These are phyloP conservation scores for Heritiera littoralis DNA, from an alignment of 345 rosid species.

Conservation along the genomic window DNA sequence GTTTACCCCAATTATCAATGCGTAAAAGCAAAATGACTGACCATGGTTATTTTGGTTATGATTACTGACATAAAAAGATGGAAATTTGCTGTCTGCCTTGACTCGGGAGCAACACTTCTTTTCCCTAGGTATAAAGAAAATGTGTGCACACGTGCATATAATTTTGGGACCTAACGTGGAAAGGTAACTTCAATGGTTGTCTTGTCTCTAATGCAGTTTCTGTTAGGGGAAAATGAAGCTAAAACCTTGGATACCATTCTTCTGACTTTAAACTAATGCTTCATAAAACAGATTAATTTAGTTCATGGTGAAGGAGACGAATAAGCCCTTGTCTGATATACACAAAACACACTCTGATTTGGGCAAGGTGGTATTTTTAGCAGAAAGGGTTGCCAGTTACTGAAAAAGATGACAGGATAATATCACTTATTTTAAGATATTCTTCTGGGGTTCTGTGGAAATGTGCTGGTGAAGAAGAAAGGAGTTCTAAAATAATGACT, in stretches of 20 bases:
- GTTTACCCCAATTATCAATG: background rate
- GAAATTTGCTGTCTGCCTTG: constrained; percentile 27
- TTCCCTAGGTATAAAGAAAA: constrained; percentile 27
- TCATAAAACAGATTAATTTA: background rate
- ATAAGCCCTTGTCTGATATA: constrained; percentile 18
- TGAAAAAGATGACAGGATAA: too few relatives aligned
- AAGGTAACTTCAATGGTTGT: constrained; percentile 42
- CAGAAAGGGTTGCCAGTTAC: too few relatives aligned
- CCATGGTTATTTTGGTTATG: background rate
- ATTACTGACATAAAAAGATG: constrained; percentile 18
- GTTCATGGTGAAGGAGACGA: background rate
- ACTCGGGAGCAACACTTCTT: constrained; percentile 21
- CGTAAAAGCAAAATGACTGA: constrained; percentile 19
- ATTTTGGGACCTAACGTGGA: constrained; percentile 45
- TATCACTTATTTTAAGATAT: background rate
- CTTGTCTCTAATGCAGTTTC: constrained; percentile 38
- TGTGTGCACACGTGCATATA: constrained; percentile 48
- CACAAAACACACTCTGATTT: background rate
- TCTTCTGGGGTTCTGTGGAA: constrained; percentile 24
- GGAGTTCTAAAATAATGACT: constrained; percentile 22
- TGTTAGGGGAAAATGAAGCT: constrained; percentile 49
- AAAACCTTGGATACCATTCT: constrained; percentile 50
- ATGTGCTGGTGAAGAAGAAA: constrained; percentile 14
- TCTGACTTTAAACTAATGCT: constrained; percentile 24
- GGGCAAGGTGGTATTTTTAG: too few relatives aligned